Evolutionary conservation across 1,284 basidiomycete genomes (phyloP), one percentile per base, ranked within the genome.

Genomic region (Sporisorium exsertum): DNA sequence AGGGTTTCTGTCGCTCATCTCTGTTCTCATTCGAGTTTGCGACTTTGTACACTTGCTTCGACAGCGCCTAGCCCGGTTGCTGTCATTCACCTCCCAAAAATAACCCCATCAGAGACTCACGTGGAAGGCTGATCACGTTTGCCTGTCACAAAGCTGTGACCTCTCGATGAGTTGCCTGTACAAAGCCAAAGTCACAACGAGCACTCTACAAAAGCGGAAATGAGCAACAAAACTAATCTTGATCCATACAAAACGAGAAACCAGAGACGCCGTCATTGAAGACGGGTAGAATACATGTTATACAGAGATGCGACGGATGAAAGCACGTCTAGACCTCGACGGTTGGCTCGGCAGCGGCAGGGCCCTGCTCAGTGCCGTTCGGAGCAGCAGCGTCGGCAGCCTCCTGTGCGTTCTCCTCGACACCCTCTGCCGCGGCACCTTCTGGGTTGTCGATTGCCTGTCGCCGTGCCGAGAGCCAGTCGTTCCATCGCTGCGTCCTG

Each of bases 381-480:
- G 63, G 58, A 29, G 61, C 64, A 37, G 52, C 46, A n/a, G 35
- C 29, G 6, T 59, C 60, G 8, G 15, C 32, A 13, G 33, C 61
- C 32, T 20, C 58, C n/a, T 57, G 24, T 5, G 51, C 69, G 16
- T 8, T 35, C 15, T 58, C 66, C 35, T 56, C 62, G 5, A 18
- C 55, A 6, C 33, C 55, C 3, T 64, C 64, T 2, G 55, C 46
- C 9, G 26, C 40, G n/a, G n/a, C 61, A 15, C 61, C 59, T 5
- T 45, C 33, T 2, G 74, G 74, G 26, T 68, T 40, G 63, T 77
- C 73, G 46, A 83, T 77, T 7, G 69, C 81, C 51, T 68, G 65
- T 24, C 75, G 67, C 18, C 81, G 65, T 7, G 64, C 67, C 18
- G 64, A 69, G 15, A 81, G 72, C 81, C 81, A 83, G 1, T 64